A percentile compares a stretch with the other conserved stretches of the same genome.
Evolutionary conservation across 148 eudicot genomes (phyloP).

Genomic region (Cornus florida): DNA sequence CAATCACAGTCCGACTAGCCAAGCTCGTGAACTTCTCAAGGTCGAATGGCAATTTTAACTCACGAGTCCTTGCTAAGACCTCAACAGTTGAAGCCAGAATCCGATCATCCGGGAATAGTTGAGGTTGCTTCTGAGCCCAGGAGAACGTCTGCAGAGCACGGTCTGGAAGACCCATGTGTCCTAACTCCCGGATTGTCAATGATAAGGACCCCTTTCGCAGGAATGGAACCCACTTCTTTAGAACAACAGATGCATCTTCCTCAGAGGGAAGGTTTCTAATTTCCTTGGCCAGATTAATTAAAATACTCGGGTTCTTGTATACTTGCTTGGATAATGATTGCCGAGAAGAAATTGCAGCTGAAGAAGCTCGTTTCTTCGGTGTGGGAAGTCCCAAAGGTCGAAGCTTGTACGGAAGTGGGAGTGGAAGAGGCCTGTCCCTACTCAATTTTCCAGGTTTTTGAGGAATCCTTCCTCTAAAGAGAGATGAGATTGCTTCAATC

Average conservation of each 20-base stretch:
- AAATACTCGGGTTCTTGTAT: slow-evolving; percentile 72
- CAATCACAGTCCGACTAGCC: slow-evolving; percentile 61
- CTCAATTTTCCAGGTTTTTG: slow-evolving; percentile 78
- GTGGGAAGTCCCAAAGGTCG: slow-evolving; percentile 82
- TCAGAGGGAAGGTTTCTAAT: slow-evolving; percentile 62
- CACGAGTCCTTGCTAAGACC: slow-evolving; percentile 68
- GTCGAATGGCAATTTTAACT: slow-evolving; percentile 53
- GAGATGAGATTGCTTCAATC: slow-evolving; percentile 84
- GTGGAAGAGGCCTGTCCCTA: slow-evolving; percentile 81
- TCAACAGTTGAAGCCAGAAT: slow-evolving; percentile 82
- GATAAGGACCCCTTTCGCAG: slow-evolving; percentile 85
- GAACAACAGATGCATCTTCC: slow-evolving; percentile 56
- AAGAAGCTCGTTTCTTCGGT: slow-evolving; percentile 36
- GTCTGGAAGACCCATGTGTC: slow-evolving; percentile 87
- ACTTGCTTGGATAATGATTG: slow-evolving; percentile 46
- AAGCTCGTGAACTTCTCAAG: slow-evolving; percentile 47
- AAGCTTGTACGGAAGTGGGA: slow-evolving; percentile 75
- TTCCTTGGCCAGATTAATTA: slow-evolving; percentile 66
- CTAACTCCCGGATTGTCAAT: slow-evolving; percentile 74
- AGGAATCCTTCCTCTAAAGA: slow-evolving; percentile 84
- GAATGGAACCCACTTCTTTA: slow-evolving; percentile 53
- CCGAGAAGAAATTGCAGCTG: slow-evolving; percentile 29
- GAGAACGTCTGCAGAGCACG: slow-evolving; percentile 75
- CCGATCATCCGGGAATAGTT: slow-evolving; percentile 85
- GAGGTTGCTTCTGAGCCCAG: slow-evolving; percentile 82